These are phyloP conservation scores for Podaxis sp. DNA, from an alignment of 768 basidiomycete species.

Conservation along the genomic window DNA sequence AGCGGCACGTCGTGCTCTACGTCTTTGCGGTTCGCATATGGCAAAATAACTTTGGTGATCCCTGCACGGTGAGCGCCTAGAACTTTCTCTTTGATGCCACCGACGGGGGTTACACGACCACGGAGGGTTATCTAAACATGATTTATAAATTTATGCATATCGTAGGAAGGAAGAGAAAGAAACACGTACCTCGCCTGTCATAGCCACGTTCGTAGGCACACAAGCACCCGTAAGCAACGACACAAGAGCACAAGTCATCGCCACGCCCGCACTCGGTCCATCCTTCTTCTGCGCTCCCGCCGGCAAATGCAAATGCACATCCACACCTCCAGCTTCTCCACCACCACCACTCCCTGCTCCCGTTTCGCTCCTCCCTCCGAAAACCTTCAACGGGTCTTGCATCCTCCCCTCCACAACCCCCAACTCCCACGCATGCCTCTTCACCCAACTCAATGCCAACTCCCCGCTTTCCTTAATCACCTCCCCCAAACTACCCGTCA, in stretches of 20 bases:
- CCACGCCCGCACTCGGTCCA: conserved; percentile 87
- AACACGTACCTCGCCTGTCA: conserved; percentile 80
- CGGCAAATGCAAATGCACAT: conserved; percentile 88
- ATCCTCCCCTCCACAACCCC: conserved; percentile 69
- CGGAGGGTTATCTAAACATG: conserved; percentile 69
- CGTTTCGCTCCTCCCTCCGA: conserved; percentile 26
- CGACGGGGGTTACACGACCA: conserved; percentile 80
- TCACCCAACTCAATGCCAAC: conserved; percentile 91
- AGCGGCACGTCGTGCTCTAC: conserved; percentile 82
- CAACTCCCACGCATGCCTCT: conserved; percentile 77
- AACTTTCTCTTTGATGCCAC: conserved; percentile 91
- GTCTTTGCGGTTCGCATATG: conserved; percentile 83
- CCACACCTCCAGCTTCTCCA: conserved; percentile 41
- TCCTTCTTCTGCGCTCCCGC: conserved; percentile 93
- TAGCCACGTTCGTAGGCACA: conserved; percentile 72
- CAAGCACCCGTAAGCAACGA: conserved; percentile 78
- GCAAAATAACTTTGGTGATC: conserved; percentile 81
- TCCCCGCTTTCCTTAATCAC: conserved; percentile 91
- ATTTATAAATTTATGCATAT: background rate
- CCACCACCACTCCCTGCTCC: conserved; percentile 28
- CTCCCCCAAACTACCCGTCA: conserved; percentile 86
- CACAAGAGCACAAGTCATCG: conserved; percentile 87
- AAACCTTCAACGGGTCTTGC: conserved; percentile 69
- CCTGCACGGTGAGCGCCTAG: conserved; percentile 88
- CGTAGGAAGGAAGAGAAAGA: background rate